Base-by-base conservation (phyloP, 768 basidiomycete genomes). In the Heimioporus sp. region DNA sequence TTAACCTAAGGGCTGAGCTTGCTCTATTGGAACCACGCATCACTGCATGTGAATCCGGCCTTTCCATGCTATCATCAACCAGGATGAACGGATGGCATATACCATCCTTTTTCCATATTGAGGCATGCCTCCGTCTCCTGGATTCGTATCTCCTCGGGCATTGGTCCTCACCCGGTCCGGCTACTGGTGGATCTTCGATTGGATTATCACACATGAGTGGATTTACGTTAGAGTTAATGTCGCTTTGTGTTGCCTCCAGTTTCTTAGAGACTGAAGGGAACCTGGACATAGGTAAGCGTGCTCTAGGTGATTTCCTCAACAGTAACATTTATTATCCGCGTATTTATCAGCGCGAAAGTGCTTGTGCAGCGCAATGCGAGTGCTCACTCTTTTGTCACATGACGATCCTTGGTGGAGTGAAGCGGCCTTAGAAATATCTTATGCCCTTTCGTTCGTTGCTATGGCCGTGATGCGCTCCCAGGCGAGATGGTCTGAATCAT, bases 351-450 rank as follows among this genome's bases (percentile, higher is more conserved):
- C 74, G 5, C 69, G 68, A 46, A 73, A 69, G 57, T 86, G 83
- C 53, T 63, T 83, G 34, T 81, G 86, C 42, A 72, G 78, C 1
- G 70, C 76, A 2, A 73, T 91, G 5, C 82, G 87, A 1, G 80
- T 88, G 12, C 78, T 90, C 35, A 82, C 91, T 50, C 86, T 81
- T 45, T 69, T 90, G 9, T 88, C 87, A 0, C 87, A 90, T 58
- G 76, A 77, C 20, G 78, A 83, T 58, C 64, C 69, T 20, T 57
- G 58, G 11, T 91, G 88, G 87, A 80, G 79, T 35, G 55, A 61
- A 30, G 75, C 73, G 38, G 68, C 87, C n/a, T 59, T 81, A 3
- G 67, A 74, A 12, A 72, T 78, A n/a, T 68, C 75, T 3, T 67
- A 66, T 44, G 72, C 78, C 8, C 63, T 87, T 24, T 67, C 75